Evolutionary conservation across 192 early-diverging fungal species (phyloP), one percentile per base, ranked within the genome.

Genomic region (Chytriomyces hyalinus): DNA sequence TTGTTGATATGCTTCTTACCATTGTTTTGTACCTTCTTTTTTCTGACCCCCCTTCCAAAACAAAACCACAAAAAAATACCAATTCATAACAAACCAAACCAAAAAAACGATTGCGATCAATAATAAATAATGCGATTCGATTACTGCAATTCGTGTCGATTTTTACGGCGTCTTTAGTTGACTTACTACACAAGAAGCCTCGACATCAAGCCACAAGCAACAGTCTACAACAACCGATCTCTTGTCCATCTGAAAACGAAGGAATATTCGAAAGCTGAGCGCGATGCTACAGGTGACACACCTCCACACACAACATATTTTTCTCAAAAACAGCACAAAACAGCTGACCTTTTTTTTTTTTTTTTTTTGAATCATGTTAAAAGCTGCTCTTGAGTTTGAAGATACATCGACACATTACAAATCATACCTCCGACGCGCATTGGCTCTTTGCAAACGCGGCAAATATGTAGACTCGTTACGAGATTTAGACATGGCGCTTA

Each of bases 211-310:
- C 71, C 46, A 22, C 51, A 53, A 66, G 47, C 48, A 15, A 26
- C 67, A 4, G 48, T 67, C 6, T 78, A 73, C 49, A 78, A 78
- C 65, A 81, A 81, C 66, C 67, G 80, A 9, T 8, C 77, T 22
- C 50, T 81, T 9, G 67, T 66, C 24, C 64, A 67, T 49, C 9
- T 82, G 61, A 82, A 82, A 50, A 13, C 78, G 65, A 43, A 73
- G 48, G 7, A 76, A 49, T 76, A 68, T 44, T 50, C 50, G 36
- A 77, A 77, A 57, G 76, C 76, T 3, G 76, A 77, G 48, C 6
- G 6, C 7, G 76, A 77, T 62, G 65, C 76, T 15, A 47, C 53
- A 28, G 51, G 76, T 77, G 24, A 65, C 2, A 26, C 24, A 26
- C 36, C 36, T 36, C 36, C 36, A 36, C 36, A 36, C 36, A 36